These are phyloP conservation scores for Taxawa tesnikishii DNA, from an alignment of 2,329 filamentous ascomycete species.

Conservation along the genomic window DNA sequence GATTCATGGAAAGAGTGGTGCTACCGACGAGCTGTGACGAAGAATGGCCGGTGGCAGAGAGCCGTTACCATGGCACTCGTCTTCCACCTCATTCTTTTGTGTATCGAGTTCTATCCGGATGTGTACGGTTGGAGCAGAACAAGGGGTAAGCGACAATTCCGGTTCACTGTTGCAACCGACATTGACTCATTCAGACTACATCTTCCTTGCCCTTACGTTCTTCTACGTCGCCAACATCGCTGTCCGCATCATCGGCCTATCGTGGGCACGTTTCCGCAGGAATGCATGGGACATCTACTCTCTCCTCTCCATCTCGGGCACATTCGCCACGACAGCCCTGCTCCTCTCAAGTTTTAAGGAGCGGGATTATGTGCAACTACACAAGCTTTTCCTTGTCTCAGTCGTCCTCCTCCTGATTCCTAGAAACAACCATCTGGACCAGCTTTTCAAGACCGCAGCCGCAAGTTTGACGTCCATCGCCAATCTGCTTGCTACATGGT, in stretches of 20 bases:
- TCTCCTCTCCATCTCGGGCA: slow-evolving; percentile 63
- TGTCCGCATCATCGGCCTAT: slow-evolving; percentile 76
- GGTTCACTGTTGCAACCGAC: slow-evolving; percentile 9
- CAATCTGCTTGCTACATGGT: slow-evolving; percentile 91
- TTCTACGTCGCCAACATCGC: slow-evolving; percentile 73
- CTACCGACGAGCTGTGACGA: slow-evolving; percentile 86
- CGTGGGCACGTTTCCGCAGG: slow-evolving; percentile 80
- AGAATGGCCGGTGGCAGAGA: slow-evolving; percentile 83
- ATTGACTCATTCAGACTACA: slow-evolving; percentile 35
- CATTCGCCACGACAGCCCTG: slow-evolving; percentile 71
- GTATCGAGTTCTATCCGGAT: slow-evolving; percentile 76
- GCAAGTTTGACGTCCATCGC: slow-evolving; percentile 83
- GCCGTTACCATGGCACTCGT: slow-evolving; percentile 69
- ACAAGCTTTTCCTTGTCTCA: slow-evolving; percentile 89
- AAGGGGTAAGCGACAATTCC: slow-evolving; percentile 38
- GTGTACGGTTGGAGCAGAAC: slow-evolving; percentile 55
- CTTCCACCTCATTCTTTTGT: slow-evolving; percentile 69
- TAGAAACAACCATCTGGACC: slow-evolving; percentile 90
- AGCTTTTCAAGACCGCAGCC: slow-evolving; percentile 96
- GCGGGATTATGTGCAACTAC: slow-evolving; percentile 61
- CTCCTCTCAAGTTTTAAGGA: slow-evolving; percentile 47
- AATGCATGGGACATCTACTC: slow-evolving; percentile 96
- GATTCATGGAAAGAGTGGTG: slow-evolving; percentile 85
- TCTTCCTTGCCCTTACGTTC: slow-evolving; percentile 73
- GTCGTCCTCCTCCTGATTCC: slow-evolving; percentile 86